Conservation (phyloP, 345 rosid genomes). For the Hibiscus mutabilis region DNA sequence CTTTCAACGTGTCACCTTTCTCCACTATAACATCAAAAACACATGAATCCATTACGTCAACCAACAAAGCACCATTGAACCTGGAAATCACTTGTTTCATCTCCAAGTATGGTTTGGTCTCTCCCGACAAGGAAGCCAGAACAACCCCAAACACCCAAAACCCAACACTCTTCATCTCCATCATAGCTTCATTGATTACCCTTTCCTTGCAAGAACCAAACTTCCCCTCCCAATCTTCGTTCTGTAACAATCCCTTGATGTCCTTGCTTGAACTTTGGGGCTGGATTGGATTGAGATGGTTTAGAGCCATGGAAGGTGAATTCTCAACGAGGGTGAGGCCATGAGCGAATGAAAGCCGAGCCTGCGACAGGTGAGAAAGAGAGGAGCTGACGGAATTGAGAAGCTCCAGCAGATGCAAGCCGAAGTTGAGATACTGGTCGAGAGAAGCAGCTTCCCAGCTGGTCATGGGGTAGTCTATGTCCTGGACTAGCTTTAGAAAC, state of each 20-base stretch:
- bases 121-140: slow-evolving; percentile 39
- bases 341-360: slow-evolving; percentile 36
- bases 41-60: slow-evolving; percentile 19
- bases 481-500: slow-evolving; percentile 43
- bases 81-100: slow-evolving; percentile 19
- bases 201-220: slow-evolving; percentile 27
- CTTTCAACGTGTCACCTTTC: slow-evolving; percentile 29
- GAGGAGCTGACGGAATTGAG: slow-evolving; percentile 38
- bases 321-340: slow-evolving; percentile 34
- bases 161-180: slow-evolving; percentile 32
- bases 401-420: slow-evolving; percentile 39
- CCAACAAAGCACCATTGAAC: slow-evolving; percentile 19
- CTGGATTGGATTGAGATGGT: slow-evolving; percentile 29
- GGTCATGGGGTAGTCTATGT: slow-evolving; percentile 38
- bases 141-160: slow-evolving; percentile 39
- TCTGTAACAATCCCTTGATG: not conserved
- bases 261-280: slow-evolving; percentile 16
- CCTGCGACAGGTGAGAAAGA: slow-evolving; percentile 35
- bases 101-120: slow-evolving; percentile 30
- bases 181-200: slow-evolving; percentile 36
- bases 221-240: slow-evolving; percentile 12
- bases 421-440: slow-evolving; percentile 42
- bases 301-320: slow-evolving; percentile 31
- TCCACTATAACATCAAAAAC: slow-evolving; percentile 16
- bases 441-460: slow-evolving; percentile 34